phyloP scores from a whole-genome alignment of 2,329 filamentous ascomycete genomes.

The Proliferodiscus dingleyae region DNA sequence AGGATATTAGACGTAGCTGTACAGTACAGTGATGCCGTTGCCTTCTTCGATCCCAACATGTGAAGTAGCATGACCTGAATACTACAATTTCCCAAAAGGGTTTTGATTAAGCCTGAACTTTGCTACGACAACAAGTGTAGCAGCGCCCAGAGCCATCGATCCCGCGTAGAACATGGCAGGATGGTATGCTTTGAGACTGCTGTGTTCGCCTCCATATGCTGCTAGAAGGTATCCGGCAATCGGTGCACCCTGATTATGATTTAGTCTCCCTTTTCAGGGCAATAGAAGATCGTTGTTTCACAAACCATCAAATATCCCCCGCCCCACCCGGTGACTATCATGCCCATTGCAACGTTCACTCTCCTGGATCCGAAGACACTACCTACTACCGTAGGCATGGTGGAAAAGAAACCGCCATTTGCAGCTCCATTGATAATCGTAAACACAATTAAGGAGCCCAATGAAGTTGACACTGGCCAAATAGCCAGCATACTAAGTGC shows the following conservation, averaged over 20 bases:
- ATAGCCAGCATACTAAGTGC: constrained; percentile 55
- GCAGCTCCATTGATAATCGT: constrained; percentile 54
- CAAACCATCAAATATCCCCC: constrained; percentile 56
- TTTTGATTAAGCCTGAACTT: constrained; percentile 40
- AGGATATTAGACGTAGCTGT: no score
- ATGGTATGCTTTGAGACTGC: constrained; percentile 48
- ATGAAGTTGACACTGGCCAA: constrained; percentile 53
- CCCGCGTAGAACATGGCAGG: constrained; percentile 61
- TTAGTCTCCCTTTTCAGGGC: neutral
- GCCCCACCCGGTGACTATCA: constrained; percentile 57
- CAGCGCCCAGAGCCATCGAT: constrained; percentile 43
- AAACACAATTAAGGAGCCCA: constrained; percentile 51
- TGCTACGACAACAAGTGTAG: constrained; percentile 38
- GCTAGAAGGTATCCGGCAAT: constrained; percentile 57
- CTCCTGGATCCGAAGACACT: constrained; percentile 53
- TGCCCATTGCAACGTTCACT: constrained; percentile 53
- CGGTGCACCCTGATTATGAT: constrained; percentile 42
- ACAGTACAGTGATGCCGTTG: no score
- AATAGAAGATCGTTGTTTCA: neutral
- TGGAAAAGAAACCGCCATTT: constrained; percentile 60
- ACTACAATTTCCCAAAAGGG: constrained; percentile 34
- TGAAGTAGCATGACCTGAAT: no score
- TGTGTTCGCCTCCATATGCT: constrained; percentile 46
- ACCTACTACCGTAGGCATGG: constrained; percentile 58
- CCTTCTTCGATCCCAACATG: no score